phyloP scores from a whole-genome alignment of 805 yeast genomes.

The Lipomyces orientalis region DNA sequence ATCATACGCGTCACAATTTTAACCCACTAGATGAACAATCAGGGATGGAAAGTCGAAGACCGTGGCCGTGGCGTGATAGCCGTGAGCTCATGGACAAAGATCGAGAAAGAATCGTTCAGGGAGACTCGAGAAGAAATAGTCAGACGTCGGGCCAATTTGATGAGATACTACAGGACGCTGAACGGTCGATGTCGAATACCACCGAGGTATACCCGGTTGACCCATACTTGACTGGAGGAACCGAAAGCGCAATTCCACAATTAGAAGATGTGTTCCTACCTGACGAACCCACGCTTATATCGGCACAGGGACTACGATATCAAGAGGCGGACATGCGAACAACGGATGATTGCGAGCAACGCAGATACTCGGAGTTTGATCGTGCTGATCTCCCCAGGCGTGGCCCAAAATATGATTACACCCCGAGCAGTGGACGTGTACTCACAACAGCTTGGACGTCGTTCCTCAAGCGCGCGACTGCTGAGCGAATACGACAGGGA shows the following conservation, averaged over 20 bases:
- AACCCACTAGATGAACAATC: not conserved
- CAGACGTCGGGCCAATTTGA: not conserved
- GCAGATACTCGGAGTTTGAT: not conserved
- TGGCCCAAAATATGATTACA: conserved; percentile 2
- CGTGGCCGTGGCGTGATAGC: conserved; percentile 22
- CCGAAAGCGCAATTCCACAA: not conserved
- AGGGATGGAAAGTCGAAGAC: not conserved
- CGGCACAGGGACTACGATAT: not conserved
- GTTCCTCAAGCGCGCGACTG: conserved; percentile 32
- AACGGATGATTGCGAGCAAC: not conserved
- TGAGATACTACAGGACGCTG: conserved; percentile 20
- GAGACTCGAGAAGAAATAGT: not conserved
- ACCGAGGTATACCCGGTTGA: not conserved
- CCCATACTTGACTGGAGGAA: not conserved
- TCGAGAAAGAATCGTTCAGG: not conserved
- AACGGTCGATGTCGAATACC: not conserved
- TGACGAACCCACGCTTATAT: not conserved
- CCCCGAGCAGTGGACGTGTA: conserved; percentile 11
- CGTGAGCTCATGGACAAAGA: conserved; percentile 7
- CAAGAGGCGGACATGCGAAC: conserved; percentile 3
- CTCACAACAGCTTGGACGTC: conserved; percentile 33
- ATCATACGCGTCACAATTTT: not conserved
- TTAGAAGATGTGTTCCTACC: not conserved
- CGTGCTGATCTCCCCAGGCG: not conserved
- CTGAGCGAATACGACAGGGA: conserved; percentile 23